Conservation (phyloP, 1,284 basidiomycete genomes). For the Ceraceosorus guamensis region DNA sequence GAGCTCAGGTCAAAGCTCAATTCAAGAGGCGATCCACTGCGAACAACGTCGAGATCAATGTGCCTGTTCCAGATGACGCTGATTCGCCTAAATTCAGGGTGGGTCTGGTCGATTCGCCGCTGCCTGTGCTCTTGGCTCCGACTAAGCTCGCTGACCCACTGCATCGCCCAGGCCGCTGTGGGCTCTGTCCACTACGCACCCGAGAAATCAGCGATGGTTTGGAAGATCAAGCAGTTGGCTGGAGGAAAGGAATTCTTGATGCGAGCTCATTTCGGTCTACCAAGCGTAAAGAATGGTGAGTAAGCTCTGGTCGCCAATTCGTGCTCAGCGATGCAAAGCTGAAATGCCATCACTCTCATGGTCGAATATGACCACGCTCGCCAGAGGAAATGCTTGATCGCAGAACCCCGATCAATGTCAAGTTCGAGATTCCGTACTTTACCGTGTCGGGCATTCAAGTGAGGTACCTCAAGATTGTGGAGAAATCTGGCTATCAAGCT, state of each 20-base stretch:
- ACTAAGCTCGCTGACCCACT: too few species aligned
- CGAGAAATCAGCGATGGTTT: slow-evolving; percentile 47
- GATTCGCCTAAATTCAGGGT: slow-evolving; percentile 89
- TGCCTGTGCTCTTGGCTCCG: too few species aligned
- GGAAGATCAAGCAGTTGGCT: slow-evolving; percentile 49
- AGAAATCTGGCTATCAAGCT: slow-evolving; percentile 86
- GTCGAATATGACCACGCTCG: background rate
- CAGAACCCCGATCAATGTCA: slow-evolving; percentile 87
- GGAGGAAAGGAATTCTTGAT: slow-evolving; percentile 47
- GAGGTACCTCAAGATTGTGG: slow-evolving; percentile 91
- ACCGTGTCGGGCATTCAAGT: slow-evolving; percentile 91
- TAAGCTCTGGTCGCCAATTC: background rate
- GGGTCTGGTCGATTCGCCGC: background rate
- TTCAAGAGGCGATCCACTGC: slow-evolving; percentile 94
- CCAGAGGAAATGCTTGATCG: slow-evolving; percentile 71
- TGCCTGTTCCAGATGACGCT: slow-evolving; percentile 95
- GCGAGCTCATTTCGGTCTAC: slow-evolving; percentile 47
- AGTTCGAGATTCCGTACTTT: slow-evolving; percentile 97
- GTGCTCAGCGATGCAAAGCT: background rate
- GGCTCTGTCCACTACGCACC: slow-evolving; percentile 46
- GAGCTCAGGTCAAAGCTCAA: slow-evolving; percentile 69
- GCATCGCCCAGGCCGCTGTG: slow-evolving; percentile 18
- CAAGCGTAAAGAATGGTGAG: slow-evolving; percentile 41
- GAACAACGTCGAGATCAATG: slow-evolving; percentile 97
- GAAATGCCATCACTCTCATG: background rate